Evolutionary conservation across 352 stramenopile species (phyloP).

Genomic region (Globisporangium spinosum): DNA sequence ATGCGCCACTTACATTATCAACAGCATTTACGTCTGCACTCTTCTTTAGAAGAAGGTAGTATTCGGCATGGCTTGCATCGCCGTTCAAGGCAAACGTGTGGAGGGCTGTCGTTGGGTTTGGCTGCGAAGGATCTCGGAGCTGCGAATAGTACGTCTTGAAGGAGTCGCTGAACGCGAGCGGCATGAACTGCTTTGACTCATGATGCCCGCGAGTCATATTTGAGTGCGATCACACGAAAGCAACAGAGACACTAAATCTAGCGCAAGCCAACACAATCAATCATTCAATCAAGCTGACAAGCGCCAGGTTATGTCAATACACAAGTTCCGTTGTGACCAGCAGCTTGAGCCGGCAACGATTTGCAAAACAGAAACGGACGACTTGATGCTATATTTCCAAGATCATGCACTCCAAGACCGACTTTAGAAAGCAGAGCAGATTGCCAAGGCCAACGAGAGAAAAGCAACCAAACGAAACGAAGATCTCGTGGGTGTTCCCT

Average conservation of each 20-base stretch:
- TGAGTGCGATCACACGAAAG: background rate
- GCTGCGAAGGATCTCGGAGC: slow-evolving; percentile 20
- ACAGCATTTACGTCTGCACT: slow-evolving; percentile 2
- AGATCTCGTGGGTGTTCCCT: background rate
- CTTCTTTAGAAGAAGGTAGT: slow-evolving; percentile 18
- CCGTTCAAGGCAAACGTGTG: slow-evolving; percentile 32
- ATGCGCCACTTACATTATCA: slow-evolving; percentile 24
- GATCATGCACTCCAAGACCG: background rate
- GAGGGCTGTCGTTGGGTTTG: slow-evolving; percentile 24
- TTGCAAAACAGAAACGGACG: background rate
- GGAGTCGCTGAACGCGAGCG: slow-evolving; percentile 24
- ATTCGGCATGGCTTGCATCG: slow-evolving; percentile 15
- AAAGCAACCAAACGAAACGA: background rate
- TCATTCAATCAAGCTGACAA: background rate
- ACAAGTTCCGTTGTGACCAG: background rate
- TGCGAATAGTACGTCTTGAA: slow-evolving; percentile 34
- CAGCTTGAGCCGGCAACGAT: background rate
- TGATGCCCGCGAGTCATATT: background rate
- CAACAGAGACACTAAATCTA: background rate
- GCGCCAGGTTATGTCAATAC: background rate
- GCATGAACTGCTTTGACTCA: background rate
- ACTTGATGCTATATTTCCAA: background rate
- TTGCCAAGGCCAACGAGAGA: background rate
- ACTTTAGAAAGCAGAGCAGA: background rate
- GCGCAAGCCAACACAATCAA: background rate